Base-by-base conservation (phyloP, 768 basidiomycete species). In the Russula griseocarnosa region DNA sequence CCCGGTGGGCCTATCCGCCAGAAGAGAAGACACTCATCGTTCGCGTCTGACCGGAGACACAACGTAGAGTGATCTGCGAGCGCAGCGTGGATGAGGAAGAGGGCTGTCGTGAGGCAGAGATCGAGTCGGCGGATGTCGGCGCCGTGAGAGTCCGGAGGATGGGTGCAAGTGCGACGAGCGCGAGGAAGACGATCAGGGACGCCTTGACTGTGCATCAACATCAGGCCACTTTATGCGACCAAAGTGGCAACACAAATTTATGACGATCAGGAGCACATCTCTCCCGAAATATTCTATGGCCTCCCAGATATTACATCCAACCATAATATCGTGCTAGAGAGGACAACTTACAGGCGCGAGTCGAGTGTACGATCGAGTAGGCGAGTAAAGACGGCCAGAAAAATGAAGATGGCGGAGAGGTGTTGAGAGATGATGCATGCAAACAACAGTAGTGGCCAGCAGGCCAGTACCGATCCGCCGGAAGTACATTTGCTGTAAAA, bases 91-190 rank as follows among this genome's bases (percentile, higher is more conserved):
- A 97, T 77, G 58, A 84, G 78, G 74, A 98, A 92, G 50, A 98
- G 82, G 57, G 81, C 79, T 3, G 91, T 90, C n/a, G 93, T 85
- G 56, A 98, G 76, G 96, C 94, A 93, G 94, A 98, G 68, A 98
- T 95, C 32, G 94, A 94, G 74, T 99, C 97, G 16, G 91, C 91
- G 44, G 96, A 97, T 4, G 95, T 98, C 30, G 95, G 92, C 42
- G 92, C 90, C 32, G 94, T 96, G 71, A 99, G 77, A 5, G 96
- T 98, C 71, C 88, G 84, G 61, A 98, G 78, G 10, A 98, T 89
- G 16, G 97, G 96, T 3, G 94, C 88, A 59, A 98, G 79, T 18
- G 94, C 87, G 79, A 97, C 85, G 65, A 99, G 81, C 8, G 91
- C 84, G 24, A 97, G 82, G 71, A 96, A 91, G 68, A 95, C 89